These are phyloP conservation scores for Chaetomiaceae sp. DNA, from an alignment of 2,329 filamentous ascomycete species.

Conservation along the genomic window DNA sequence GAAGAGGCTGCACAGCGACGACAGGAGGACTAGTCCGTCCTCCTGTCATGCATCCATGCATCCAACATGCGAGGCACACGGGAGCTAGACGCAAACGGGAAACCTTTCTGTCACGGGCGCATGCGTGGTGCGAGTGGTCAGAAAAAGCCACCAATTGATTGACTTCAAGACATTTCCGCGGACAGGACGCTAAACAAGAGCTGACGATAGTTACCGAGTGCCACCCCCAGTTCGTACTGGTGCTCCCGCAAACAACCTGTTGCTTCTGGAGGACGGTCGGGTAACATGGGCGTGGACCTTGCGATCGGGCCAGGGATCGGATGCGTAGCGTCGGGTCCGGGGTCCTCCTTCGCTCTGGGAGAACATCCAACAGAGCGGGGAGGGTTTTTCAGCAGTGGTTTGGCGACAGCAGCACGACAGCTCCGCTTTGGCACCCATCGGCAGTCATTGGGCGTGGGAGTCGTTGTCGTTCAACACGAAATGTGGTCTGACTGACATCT, in stretches of 20 bases:
- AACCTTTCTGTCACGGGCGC: constrained; percentile 16
- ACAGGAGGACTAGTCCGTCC: too few relatives aligned
- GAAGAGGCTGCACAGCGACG: not conserved
- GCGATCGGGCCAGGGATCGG: not conserved
- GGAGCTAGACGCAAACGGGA: constrained; percentile 16
- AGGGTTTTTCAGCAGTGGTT: not conserved
- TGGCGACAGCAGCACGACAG: not conserved
- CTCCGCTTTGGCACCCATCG: constrained; percentile 1
- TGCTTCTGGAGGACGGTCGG: too few relatives aligned
- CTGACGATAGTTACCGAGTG: constrained; percentile 3
- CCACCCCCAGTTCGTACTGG: not conserved
- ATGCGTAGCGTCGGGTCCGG: not conserved
- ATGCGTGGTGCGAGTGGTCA: constrained; percentile 5
- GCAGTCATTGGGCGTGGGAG: not conserved
- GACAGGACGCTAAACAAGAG: not conserved
- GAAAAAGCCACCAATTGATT: not conserved
- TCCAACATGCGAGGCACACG: too few relatives aligned
- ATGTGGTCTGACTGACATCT: too few relatives aligned
- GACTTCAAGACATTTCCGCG: not conserved
- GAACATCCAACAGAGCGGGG: too few relatives aligned
- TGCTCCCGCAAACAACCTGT: too few relatives aligned
- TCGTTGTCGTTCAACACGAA: too few relatives aligned
- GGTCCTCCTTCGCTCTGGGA: not conserved
- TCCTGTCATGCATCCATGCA: too few relatives aligned
- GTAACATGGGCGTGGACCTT: not conserved